Base-by-base conservation (phyloP, 805 yeast genomes). In the Metschnikowia dekortorum region DNA sequence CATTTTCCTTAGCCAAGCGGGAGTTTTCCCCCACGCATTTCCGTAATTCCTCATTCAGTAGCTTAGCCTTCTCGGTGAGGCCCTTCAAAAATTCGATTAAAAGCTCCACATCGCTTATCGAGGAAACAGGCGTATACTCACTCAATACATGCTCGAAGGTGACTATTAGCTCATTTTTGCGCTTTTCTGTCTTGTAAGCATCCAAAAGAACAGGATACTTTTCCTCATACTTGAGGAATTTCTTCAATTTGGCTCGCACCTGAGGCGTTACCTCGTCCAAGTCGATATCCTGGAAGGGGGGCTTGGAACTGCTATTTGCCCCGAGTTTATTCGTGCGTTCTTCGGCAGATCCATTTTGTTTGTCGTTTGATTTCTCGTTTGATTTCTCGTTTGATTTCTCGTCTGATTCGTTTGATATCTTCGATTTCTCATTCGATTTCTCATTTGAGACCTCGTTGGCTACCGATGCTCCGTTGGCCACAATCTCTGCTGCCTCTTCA, bases 211-310 rank as follows among this genome's bases (percentile, higher is more conserved):
- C 70, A 0, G 99, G 99, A 63, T 94, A 92, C 65, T 89, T 90
- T 46, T 85, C 86, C 65, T 92, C 98, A 65, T 91, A 92, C 64
- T 89, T 90, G 50, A 78, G 81, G 61, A 87, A 88, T 69, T 89
- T 91, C 49, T 78, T 77, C 65, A 90, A 67, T 60, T 84, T 86
- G 6, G 82, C 68, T 52, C 79, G 77, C 14, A 89, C 67, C 4
- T 78, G 81, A 2, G 78, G 76, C 0, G 89, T 81, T 33, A 86
- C 62, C 2, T 74, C 75, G n/a, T 70, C 70, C 6, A 76, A 47
- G 38, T 69, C 63, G 1, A 66, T 67, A 43, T 51, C 55, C 14
- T 47, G 51, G 29, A 56, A 52, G 22, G 61, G 59, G 7, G 48
- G 51, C 11, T 39, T 39, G 18, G 34, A 3, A 10, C n/a, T 29